A percentile compares a stretch with the other conserved stretches of the same genome.
Evolutionary conservation across 192 early-diverging fungal genomes (phyloP).

Genomic region (Fimicolochytrium jonesii): DNA sequence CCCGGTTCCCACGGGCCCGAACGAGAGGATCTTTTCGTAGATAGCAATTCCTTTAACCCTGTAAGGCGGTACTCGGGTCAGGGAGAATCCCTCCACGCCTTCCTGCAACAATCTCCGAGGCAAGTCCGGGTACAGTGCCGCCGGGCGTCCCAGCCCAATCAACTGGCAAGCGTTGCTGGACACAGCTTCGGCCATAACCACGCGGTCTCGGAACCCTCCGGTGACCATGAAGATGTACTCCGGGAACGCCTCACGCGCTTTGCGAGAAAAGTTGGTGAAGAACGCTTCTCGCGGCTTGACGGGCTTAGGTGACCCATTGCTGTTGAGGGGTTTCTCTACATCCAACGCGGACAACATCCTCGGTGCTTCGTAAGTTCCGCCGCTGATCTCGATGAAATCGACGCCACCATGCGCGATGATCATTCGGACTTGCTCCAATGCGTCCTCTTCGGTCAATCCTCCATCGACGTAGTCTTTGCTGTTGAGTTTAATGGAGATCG

Average conservation of each 20-base stretch:
- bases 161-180: neutral
- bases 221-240: neutral
- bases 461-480: neutral
- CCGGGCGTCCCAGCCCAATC: neutral
- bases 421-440: neutral
- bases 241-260: neutral
- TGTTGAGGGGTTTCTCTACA: neutral
- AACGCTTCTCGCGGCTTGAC: neutral
- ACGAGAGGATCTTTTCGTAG: neutral
- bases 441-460: neutral
- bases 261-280: neutral
- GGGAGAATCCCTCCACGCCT: neutral
- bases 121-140: neutral
- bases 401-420: neutral
- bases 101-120: neutral
- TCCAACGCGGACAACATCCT: neutral
- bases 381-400: neutral
- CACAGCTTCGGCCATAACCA: neutral
- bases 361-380: neutral
- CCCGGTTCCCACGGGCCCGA: neutral
- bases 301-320: neutral
- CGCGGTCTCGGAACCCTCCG: neutral
- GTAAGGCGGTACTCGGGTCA: neutral
- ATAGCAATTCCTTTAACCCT: neutral
- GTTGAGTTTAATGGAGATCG: neutral